A percentile compares a stretch with the other conserved stretches of the same genome.
These are phyloP conservation scores for Polytrichum commune DNA, from an alignment of 225 moss, liverwort and hornwort genomes.

Conservation along the genomic window DNA sequence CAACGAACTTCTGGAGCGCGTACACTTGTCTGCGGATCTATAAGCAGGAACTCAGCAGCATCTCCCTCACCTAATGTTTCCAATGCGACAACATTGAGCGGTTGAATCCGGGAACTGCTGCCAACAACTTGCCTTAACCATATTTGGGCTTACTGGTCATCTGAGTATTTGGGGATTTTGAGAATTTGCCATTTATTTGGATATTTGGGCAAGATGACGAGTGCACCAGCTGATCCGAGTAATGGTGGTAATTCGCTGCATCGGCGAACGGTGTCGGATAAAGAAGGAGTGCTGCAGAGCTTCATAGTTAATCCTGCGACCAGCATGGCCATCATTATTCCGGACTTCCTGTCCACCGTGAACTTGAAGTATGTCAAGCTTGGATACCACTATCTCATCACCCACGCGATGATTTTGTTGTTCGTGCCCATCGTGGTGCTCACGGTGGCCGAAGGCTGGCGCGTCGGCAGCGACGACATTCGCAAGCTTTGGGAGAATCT, in stretches of 20 bases:
- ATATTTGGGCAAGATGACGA: neutral
- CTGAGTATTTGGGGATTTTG: no score
- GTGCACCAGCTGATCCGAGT: neutral
- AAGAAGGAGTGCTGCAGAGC: constrained; percentile 28
- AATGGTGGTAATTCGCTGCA: no score
- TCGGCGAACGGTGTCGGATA: constrained; percentile 5
- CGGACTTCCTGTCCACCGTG: constrained; percentile 45
- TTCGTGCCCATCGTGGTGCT: constrained; percentile 30
- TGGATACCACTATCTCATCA: constrained; percentile 54
- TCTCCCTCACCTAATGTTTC: neutral
- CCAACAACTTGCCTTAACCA: no score
- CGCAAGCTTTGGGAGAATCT: constrained; percentile 46
- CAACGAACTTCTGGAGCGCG: constrained; percentile 5
- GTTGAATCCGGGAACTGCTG: no score
- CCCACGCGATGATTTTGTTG: constrained; percentile 50
- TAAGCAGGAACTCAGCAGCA: neutral
- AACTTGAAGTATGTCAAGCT: constrained; percentile 56
- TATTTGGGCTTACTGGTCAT: no score
- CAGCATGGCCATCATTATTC: constrained; percentile 42
- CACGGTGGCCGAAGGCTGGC: constrained; percentile 48
- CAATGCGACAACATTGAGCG: no score
- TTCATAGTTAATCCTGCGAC: constrained; percentile 25
- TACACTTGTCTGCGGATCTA: neutral
- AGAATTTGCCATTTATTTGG: no score
- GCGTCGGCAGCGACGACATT: constrained; percentile 31